Base-by-base conservation (phyloP, 2,329 filamentous ascomycete genomes). In the Trichothecium roseum region DNA sequence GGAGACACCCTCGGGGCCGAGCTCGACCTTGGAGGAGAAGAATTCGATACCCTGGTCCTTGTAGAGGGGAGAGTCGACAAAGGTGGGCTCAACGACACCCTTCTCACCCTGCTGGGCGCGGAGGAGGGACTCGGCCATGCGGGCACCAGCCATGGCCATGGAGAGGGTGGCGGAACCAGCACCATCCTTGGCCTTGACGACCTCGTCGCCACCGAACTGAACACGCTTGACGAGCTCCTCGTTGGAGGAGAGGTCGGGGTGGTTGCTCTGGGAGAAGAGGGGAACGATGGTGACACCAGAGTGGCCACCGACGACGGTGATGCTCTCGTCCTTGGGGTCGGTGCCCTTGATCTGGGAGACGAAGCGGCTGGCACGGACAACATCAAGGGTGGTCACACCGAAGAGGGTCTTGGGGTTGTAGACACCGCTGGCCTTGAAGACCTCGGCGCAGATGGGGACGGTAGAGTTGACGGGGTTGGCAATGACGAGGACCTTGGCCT, bases 381-480 rank as follows among this genome's bases (percentile, higher is more conserved):
- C 88, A 56, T 98, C 91, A 56, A 98, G 87, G 57, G 91, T 96
- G 68, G 91, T 98, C 60, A 98, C 91, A 74, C 91, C 91, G 69
- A 98, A 98, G 53, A 98, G 85, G 58, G 84, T 85, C 81, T 93
- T 93, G 65, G 91, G 88, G 80, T 98, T 89, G 81, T 95, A 98
- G 71, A 96, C 89, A 51, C 87, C 87, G 53, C 70, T 74, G 62
- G 76, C 69, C 82, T 96, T 96, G 84, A 88, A 94, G 61, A 96
- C 80, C 78, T 96, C 91, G 60, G 86, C 81, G 60, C 81, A 81
- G 69, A 98, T 98, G 62, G 91, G 91, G 56, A 98, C 91, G 58
- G 91, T 98, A 53, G 87, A 95, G 86, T 98, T 98, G 71, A 98
- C 88, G 44, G 91, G 91, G 81, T 98, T 98, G 66, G 88, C 78